Evolutionary conservation across 495 filamentous ascomycete species (phyloP), one percentile per base, ranked within the genome.

Genomic region (Xylaria nigripes): DNA sequence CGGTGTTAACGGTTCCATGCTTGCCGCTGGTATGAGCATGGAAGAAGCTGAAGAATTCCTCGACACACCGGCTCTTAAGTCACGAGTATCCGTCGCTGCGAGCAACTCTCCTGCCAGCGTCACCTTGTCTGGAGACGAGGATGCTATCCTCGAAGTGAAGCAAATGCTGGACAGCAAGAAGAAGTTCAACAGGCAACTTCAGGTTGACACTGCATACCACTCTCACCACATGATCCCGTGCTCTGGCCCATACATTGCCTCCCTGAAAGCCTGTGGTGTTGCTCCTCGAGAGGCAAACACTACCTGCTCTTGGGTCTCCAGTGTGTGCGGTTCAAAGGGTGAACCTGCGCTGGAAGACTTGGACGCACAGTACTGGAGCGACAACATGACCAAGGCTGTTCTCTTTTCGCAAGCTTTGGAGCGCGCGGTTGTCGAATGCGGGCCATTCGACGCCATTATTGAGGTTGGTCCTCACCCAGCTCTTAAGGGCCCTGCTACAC

Each of bases 391-490:
- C 23, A 68, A 74, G n/a, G 72, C 75, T 1, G 81, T 85, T 5
- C 61, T 73, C 1, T 38, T 76, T 3, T 57, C 57, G 41, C 50
- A 60, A 1, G 48, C 58, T 9, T n/a, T n/a, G n/a, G n/a, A n/a
- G n/a, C n/a, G n/a, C n/a, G n/a, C n/a, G n/a, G n/a, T n/a, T n/a
- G n/a, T n/a, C n/a, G n/a, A n/a, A n/a, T n/a, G n/a, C n/a, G n/a
- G 64, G 69, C 4, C 22, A 44, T 78, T 74, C 47, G 71, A 76
- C 40, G 69, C 65, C 46, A 69, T 58, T 5, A 50, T 85, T 12
- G 82, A 85, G 50, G 50, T 84, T 40, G 81, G 81, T 0, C 81
- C 82, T 0, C 81, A 83, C 50, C 70, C 78, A 3, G 70, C 75
- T 10, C 66, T 85, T 2, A 76, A 71, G 45, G 71, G 74, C 0